A percentile compares a stretch with the other conserved stretches of the same genome.
Conservation (phyloP, 2,329 filamentous ascomycete genomes). For the Phaeosphaeriaceae sp. region DNA sequence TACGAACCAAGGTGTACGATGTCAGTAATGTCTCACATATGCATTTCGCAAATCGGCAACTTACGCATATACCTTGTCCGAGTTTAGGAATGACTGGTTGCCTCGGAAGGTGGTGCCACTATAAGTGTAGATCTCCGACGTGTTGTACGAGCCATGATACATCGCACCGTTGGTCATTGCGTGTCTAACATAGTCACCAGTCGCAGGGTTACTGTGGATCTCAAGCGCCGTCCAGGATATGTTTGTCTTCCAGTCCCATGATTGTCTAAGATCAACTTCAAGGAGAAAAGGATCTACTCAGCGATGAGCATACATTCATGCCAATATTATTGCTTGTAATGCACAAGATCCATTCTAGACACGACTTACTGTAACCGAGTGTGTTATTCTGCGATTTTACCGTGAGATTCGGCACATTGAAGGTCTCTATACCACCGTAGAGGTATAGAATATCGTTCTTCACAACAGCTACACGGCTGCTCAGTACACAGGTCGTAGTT, state of each 20-base stretch:
- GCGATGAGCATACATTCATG: not conserved
- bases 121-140: conserved; percentile 18
- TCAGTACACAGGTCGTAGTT: not conserved
- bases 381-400: conserved; percentile 12
- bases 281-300: conserved; percentile 19
- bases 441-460: conserved; percentile 21
- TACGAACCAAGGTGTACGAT: no score
- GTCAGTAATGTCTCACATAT: no score
- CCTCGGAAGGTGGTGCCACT: conserved; percentile 20
- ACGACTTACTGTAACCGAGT: conserved; percentile 11
- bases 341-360: not conserved
- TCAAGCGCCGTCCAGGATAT: conserved; percentile 19
- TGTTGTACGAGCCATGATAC: conserved; percentile 22
- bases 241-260: conserved; percentile 28
- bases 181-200: conserved; percentile 15
- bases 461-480: conserved; percentile 14
- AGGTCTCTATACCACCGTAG: conserved; percentile 24
- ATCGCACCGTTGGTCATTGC: conserved; percentile 18
- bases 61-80: conserved; percentile 6
- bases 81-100: conserved; percentile 13
- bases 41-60: no score
- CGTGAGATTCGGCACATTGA: conserved; percentile 11
- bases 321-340: not conserved
- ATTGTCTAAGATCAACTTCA: conserved; percentile 16
- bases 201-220: conserved; percentile 15